Evolutionary conservation across 2,329 filamentous ascomycete genomes (phyloP), one percentile per base, ranked within the genome.

Genomic region (Capronia coronata): DNA sequence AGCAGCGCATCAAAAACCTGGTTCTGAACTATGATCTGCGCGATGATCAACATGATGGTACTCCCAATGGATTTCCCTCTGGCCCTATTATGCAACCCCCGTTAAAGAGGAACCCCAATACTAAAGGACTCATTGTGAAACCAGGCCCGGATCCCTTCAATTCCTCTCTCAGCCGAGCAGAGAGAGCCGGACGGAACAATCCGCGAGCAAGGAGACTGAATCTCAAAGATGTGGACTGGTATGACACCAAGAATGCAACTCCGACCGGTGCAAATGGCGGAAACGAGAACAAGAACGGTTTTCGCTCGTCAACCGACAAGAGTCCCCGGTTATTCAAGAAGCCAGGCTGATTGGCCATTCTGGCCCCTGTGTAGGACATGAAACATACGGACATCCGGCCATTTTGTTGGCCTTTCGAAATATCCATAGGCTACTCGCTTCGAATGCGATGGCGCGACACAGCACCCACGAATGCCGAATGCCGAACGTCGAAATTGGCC

Each of bases 151-250:
- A 74, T 47, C 72, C 71, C 59, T 69, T 69, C 43, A 64, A 62
- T 39, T 43, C 57, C 49, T 64, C 68, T 54, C 60, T 70, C 34
- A 55, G 56, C 43, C 66, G 65, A 51, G 58, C 67, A 45, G 78
- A 82, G 60, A 82, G 79, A 62, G 73, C 76, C 37, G 76, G 77
- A 51, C 83, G 86, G 48, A 80, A 78, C 63, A 83, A 84, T 52
- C 89, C 95, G 67, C 84, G 90, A 57, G 83, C 86, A 51, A 82
- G 93, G 63, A 94, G 94, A 69, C 75, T 98, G 53, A 91, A 97
- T 67, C 79, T 97, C 52, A 95, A 88, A 69, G 93, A 98, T 69
- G 87, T 98, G 67, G 91, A 98, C 69, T 98, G 93, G 93, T 96
- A 91, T 73, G 74, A 59, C 52, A 53, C 49, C 38, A 48, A 47